A percentile compares a stretch with the other conserved stretches of the same genome.
phyloP scores from a whole-genome alignment of 495 filamentous ascomycete species.

The Hyphodiscus hymeniophilus region DNA sequence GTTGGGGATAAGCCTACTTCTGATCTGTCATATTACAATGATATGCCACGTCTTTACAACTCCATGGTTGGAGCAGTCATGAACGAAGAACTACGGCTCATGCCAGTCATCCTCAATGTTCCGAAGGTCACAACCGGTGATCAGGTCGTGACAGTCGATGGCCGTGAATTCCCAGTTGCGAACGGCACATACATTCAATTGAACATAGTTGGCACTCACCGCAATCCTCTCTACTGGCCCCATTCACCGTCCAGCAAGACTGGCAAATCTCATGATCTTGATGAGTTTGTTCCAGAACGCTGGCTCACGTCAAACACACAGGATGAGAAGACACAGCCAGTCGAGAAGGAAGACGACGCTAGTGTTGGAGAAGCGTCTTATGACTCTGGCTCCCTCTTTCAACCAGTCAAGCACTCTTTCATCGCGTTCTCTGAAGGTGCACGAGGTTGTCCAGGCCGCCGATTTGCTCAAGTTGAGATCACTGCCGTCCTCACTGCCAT shows the following conservation, averaged over 20 bases:
- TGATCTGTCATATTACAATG: slow-evolving; percentile 53
- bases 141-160: slow-evolving; percentile 44
- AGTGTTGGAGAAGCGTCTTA: slow-evolving; percentile 41
- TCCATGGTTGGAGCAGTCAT: slow-evolving; percentile 57
- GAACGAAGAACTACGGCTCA: slow-evolving; percentile 58
- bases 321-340: slow-evolving; percentile 26
- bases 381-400: slow-evolving; percentile 32
- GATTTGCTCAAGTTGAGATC: slow-evolving; percentile 74
- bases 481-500: slow-evolving; percentile 58
- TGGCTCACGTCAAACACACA: slow-evolving; percentile 37
- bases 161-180: slow-evolving; percentile 42
- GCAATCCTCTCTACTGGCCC: slow-evolving; percentile 47
- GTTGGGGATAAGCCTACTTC: slow-evolving; percentile 39
- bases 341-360: slow-evolving; percentile 37
- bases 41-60: slow-evolving; percentile 33
- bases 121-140: slow-evolving; percentile 46
- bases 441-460: slow-evolving; percentile 58
- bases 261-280: slow-evolving; percentile 32
- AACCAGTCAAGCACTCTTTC: slow-evolving; percentile 52
- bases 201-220: slow-evolving; percentile 37
- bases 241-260: slow-evolving; percentile 32
- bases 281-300: slow-evolving; percentile 43
- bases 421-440: slow-evolving; percentile 67
- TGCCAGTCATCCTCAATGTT: slow-evolving; percentile 52
- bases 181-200: slow-evolving; percentile 37